Evolutionary conservation across 345 rosid genomes (phyloP).

Genomic region (Corymbia maculata): DNA sequence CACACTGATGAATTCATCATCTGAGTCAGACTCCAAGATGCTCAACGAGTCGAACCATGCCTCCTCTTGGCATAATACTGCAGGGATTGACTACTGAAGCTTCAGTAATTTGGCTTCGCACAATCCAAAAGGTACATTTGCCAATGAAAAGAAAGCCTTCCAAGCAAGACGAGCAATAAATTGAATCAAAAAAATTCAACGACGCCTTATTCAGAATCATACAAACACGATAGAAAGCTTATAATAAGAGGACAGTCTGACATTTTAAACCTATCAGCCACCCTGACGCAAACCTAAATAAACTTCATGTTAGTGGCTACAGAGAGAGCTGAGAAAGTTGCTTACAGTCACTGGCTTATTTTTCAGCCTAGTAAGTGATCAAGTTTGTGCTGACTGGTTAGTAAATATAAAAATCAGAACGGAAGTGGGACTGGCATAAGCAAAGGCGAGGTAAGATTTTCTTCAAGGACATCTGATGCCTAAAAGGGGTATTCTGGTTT

Average conservation of each 20-base stretch:
- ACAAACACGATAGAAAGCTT: neutral
- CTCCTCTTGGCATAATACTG: constrained; percentile 58
- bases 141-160: neutral
- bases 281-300: neutral
- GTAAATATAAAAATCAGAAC: neutral
- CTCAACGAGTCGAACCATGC: constrained; percentile 75
- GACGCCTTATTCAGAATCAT: neutral
- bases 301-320: neutral
- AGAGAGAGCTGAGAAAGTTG: neutral
- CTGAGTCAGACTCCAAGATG: constrained; percentile 79
- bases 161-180: neutral
- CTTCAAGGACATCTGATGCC: neutral
- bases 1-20: constrained; percentile 70
- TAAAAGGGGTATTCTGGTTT: neutral
- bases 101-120: neutral
- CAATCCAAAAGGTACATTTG: neutral
- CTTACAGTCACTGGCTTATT: neutral
- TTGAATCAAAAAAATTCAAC: neutral
- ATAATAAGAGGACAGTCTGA: neutral
- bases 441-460: neutral
- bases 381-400: neutral
- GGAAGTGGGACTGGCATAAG: neutral
- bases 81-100: neutral
- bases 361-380: neutral
- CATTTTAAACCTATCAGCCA: neutral